Evolutionary conservation across 192 early-diverging fungal genomes (phyloP).

Genomic region (Linnemannia exigua): DNA sequence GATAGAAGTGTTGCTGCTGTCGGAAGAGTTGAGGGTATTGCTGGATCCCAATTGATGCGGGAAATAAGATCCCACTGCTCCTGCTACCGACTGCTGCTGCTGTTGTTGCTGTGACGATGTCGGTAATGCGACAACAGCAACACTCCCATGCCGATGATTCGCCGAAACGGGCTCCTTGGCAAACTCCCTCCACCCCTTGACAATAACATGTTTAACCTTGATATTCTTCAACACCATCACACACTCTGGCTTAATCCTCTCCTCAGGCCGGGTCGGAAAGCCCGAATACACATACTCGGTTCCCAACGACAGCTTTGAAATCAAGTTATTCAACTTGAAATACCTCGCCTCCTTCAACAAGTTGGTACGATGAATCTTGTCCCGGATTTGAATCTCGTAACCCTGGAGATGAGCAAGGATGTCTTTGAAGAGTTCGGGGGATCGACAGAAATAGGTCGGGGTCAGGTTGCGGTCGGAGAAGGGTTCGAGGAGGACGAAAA

Average conservation of each 20-base stretch:
- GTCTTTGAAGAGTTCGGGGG: slow-evolving; percentile 68
- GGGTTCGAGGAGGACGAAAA: slow-evolving; percentile 48
- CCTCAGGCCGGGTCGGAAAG: slow-evolving; percentile 46
- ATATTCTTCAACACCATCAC: slow-evolving; percentile 49
- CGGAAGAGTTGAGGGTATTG: neutral
- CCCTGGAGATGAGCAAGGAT: slow-evolving; percentile 68
- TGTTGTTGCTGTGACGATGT: neutral
- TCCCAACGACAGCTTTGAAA: slow-evolving; percentile 48
- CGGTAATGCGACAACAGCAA: neutral
- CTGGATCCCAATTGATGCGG: neutral
- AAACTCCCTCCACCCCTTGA: slow-evolving; percentile 46
- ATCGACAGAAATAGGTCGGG: slow-evolving; percentile 55
- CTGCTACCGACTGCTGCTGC: neutral
- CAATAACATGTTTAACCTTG: slow-evolving; percentile 39
- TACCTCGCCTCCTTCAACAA: slow-evolving; percentile 68
- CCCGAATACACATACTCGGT: slow-evolving; percentile 34
- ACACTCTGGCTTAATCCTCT: slow-evolving; percentile 46
- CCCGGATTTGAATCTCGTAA: slow-evolving; percentile 67
- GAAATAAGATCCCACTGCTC: neutral
- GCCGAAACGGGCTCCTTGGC: slow-evolving; percentile 22
- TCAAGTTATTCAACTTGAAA: slow-evolving; percentile 52
- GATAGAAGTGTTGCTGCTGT: neutral
- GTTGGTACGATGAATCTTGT: slow-evolving; percentile 68
- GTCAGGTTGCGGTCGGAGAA: slow-evolving; percentile 38
- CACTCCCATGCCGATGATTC: neutral